Evolutionary conservation across 805 yeast species (phyloP), one percentile per base, ranked within the genome.

Genomic region (Zygosaccharomyces rouxii): DNA sequence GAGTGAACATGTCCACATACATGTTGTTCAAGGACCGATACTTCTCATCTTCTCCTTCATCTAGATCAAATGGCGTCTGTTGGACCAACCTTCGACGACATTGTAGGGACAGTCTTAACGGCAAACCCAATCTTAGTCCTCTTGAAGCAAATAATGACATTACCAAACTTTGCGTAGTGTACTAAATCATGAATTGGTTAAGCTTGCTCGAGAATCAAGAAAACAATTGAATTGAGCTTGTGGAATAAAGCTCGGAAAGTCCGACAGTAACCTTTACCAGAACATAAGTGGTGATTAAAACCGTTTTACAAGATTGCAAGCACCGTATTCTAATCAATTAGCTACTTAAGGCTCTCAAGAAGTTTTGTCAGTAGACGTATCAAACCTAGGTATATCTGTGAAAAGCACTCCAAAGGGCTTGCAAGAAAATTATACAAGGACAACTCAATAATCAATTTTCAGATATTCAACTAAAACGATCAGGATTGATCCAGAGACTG

Each of bases 1-100:
- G 47, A 0, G 68, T 59, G 54, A 71, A 71, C 57, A 71, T 43
- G 14, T 69, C 69, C 0, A 64, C 53, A 49, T 71, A 71, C 60
- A 67, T 66, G 18, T 53, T 46, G 50, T 71, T 71, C 10, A 71
- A 14, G 16, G 69, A 73, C 1, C 55, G 47, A 44, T 59, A 65
- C 42, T 67, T 56, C 23, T 55, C 59, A 48, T 58, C 60, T 16
- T 47, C 46, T 2, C 54, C 54, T 9, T 54, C 54, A 29, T 28
- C 26, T 10, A 53, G 35, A 30, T 56, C 60, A 30, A 61, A 57
- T 4, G 64, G 63, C 5, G 42, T 25, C 22, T 49, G 46, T n/a
- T 45, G 54, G 22, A 28, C 45, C 14, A 25, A n/a, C 9, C 21
- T 28, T 7, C 45, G 42, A 22, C 26, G 19, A 33, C 22, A 33